Evolutionary conservation across 345 rosid species (phyloP).

Genomic region (Brassica cretica): DNA sequence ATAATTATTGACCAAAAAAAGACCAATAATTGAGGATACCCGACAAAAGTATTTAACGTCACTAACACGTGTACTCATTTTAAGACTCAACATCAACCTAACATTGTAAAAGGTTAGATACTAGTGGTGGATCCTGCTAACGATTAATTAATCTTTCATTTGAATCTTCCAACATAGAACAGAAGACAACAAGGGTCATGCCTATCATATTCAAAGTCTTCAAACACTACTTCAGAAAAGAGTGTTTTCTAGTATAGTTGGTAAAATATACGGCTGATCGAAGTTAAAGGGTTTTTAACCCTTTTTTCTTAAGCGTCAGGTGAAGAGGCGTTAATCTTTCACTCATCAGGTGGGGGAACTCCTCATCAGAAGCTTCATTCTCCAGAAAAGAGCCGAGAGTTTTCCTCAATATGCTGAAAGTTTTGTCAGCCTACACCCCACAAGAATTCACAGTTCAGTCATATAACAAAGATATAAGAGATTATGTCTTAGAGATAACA

Average conservation of each 20-base stretch:
- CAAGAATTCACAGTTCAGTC: not conserved
- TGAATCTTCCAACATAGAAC: not conserved
- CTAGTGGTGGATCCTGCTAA: not conserved
- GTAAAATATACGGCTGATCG: not conserved
- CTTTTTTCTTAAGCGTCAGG: not conserved
- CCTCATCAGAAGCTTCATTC: constrained; percentile 66
- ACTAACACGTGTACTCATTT: not conserved
- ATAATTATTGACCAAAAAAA: no score
- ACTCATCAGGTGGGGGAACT: constrained; percentile 63
- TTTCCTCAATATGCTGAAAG: constrained; percentile 75
- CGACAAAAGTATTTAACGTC: not conserved
- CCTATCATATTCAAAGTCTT: constrained; percentile 5
- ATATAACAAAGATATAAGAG: constrained; percentile 1
- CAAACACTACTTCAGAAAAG: not conserved
- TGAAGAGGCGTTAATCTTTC: constrained; percentile 20
- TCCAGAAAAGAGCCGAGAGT: constrained; percentile 69
- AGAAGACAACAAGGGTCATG: not conserved
- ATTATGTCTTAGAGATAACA: not conserved
- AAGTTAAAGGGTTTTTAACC: constrained; percentile 4
- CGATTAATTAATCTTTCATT: not conserved
- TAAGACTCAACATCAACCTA: not conserved
- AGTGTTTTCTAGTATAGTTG: constrained; percentile 5
- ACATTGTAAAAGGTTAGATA: not conserved
- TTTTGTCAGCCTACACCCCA: constrained; percentile 60
- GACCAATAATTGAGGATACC: not conserved